A percentile compares a stretch with the other conserved stretches of the same genome.
These are phyloP conservation scores for Leptographium galeiforme DNA, from an alignment of 2,329 filamentous ascomycete species.

Conservation along the genomic window DNA sequence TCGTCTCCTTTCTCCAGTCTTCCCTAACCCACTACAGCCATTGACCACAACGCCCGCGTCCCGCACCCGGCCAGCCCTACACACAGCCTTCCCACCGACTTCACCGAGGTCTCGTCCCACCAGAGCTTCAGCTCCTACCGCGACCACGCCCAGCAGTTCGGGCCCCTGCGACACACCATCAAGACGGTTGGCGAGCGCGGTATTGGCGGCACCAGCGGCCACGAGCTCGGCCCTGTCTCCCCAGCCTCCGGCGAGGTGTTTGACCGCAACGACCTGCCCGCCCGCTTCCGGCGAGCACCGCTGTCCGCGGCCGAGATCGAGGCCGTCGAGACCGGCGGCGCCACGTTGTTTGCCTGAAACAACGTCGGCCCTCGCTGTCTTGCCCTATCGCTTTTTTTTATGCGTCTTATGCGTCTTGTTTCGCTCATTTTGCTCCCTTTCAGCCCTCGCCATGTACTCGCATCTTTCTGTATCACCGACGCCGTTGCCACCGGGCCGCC, in stretches of 20 bases:
- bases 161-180: constrained; percentile 52
- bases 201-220: constrained; percentile 51
- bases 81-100: constrained; percentile 45
- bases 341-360: constrained; percentile 37
- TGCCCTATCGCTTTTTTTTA: background rate
- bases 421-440: background rate
- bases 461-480: too few relatives aligned
- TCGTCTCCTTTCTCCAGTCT: too few relatives aligned
- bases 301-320: constrained; percentile 82
- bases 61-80: constrained; percentile 61
- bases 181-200: constrained; percentile 21
- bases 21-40: constrained; percentile 12
- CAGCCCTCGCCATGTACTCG: too few relatives aligned
- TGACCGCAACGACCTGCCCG: constrained; percentile 77
- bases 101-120: constrained; percentile 31
- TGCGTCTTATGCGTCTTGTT: background rate
- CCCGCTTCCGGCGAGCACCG: constrained; percentile 63
- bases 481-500: too few relatives aligned
- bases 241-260: constrained; percentile 67
- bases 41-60: constrained; percentile 57
- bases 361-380: background rate
- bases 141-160: constrained; percentile 65
- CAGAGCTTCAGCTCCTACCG: constrained; percentile 64
- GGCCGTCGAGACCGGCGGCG: constrained; percentile 86
- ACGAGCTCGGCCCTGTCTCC: constrained; percentile 57